Percentiles rank a stretch among this genome's conserved stretches.
These are phyloP conservation scores for Globisporangium cylindrosporum DNA, from an alignment of 352 stramenopile species.

Conservation along the genomic window DNA sequence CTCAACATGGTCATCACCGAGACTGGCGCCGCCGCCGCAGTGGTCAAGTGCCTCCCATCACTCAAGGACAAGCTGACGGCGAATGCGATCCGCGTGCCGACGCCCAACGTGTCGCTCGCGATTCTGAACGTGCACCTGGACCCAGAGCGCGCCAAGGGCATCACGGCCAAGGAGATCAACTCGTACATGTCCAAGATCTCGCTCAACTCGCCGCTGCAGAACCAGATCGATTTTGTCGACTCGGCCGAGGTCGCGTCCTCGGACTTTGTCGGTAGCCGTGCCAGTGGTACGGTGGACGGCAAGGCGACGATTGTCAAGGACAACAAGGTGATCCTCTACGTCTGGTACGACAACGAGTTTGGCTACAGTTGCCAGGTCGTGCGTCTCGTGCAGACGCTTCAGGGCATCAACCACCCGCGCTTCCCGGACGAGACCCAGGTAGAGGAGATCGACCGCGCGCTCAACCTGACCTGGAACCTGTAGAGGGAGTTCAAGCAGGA, in stretches of 20 bases:
- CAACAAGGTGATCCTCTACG: conserved; percentile 86
- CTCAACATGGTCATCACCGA: conserved; percentile 91
- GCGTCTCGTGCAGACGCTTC: conserved; percentile 74
- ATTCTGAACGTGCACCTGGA: conserved; percentile 94
- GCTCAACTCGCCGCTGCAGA: conserved; percentile 81
- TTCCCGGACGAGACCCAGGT: conserved; percentile 71
- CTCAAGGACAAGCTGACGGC: conserved; percentile 97
- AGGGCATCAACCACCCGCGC: conserved; percentile 68
- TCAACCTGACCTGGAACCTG: conserved; percentile 48
- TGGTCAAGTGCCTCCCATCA: conserved; percentile 89
- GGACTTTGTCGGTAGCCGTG: conserved; percentile 82
- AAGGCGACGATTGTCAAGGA: conserved; percentile 83
- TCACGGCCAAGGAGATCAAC: conserved; percentile 77
- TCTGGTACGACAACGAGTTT: conserved; percentile 92
- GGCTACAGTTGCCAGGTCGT: conserved; percentile 88
- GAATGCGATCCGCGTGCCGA: conserved; percentile 98
- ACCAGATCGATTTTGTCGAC: conserved; percentile 88
- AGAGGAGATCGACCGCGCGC: conserved; percentile 62
- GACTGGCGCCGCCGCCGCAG: conserved; percentile 75
- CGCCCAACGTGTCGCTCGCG: conserved; percentile 97
- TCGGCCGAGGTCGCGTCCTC: conserved; percentile 79
- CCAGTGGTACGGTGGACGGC: conserved; percentile 71
- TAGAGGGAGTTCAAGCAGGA: conserved; percentile 16
- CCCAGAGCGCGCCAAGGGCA: conserved; percentile 60
- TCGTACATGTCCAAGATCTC: conserved; percentile 75